These are phyloP conservation scores for Collariella sp. DNA, from an alignment of 495 filamentous ascomycete species.

Conservation along the genomic window DNA sequence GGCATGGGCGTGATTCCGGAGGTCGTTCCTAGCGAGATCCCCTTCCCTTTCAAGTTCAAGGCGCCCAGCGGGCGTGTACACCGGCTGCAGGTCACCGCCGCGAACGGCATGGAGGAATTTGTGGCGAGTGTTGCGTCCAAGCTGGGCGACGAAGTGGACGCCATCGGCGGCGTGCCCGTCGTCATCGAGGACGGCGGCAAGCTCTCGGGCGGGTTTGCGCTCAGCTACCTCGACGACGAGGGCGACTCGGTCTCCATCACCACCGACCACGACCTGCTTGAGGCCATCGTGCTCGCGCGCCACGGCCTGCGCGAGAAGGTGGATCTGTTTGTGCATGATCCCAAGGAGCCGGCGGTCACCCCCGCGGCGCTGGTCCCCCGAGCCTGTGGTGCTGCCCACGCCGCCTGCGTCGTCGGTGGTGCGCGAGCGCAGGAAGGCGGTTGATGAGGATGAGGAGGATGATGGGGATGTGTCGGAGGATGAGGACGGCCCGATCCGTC, in stretches of 20 bases:
- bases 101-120: conserved; percentile 73
- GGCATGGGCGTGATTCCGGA: conserved; percentile 35
- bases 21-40: conserved; percentile 52
- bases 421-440: conserved; percentile 50
- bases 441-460: conserved; percentile 47
- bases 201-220: conserved; percentile 73
- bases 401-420: conserved; percentile 48
- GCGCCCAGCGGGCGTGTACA: conserved; percentile 93
- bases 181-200: conserved; percentile 74
- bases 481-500: conserved; percentile 40
- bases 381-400: conserved; percentile 36
- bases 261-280: conserved; percentile 83
- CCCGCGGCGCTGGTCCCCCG: conserved; percentile 57
- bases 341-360: conserved; percentile 68
- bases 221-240: conserved; percentile 96
- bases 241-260: conserved; percentile 97
- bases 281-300: conserved; percentile 78
- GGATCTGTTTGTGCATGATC: conserved; percentile 94
- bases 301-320: conserved; percentile 79
- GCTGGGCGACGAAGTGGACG: conserved; percentile 76
- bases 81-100: conserved; percentile 73
- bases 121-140: conserved; percentile 74
- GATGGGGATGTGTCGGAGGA: conserved; percentile 56
- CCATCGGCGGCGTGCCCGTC: conserved; percentile 70
- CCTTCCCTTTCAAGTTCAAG: conserved; percentile 99